These are phyloP conservation scores for Boletus huronensis DNA, from an alignment of 768 basidiomycete genomes.

Conservation along the genomic window DNA sequence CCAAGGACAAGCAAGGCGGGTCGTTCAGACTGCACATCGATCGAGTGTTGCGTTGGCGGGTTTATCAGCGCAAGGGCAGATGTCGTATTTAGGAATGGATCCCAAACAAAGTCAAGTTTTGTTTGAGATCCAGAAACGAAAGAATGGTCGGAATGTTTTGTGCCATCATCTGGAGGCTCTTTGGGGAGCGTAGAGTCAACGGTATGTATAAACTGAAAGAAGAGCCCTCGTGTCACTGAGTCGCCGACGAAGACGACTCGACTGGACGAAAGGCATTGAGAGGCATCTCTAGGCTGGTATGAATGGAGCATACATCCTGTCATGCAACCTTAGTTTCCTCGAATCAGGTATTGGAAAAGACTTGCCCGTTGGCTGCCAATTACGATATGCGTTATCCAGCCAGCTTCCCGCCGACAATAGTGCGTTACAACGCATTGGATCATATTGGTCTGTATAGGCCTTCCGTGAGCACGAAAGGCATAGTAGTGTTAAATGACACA, in stretches of 20 bases:
- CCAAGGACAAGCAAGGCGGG: constrained; percentile 78
- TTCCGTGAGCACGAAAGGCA: constrained; percentile 3
- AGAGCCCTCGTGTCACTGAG: constrained; percentile 75
- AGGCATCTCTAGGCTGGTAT: constrained; percentile 54
- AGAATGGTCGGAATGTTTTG: constrained; percentile 67
- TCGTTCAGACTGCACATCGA: constrained; percentile 19
- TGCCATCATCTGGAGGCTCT: constrained; percentile 48
- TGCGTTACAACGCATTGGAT: constrained; percentile 70
- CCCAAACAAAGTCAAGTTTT: constrained; percentile 69
- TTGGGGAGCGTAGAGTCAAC: constrained; percentile 57
- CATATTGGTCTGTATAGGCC: constrained; percentile 53
- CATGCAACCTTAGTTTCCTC: constrained; percentile 8
- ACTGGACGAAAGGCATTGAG: constrained; percentile 53
- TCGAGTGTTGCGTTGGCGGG: constrained; percentile 1
- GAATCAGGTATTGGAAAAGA: constrained; percentile 23
- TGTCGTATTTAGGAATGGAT: constrained; percentile 80
- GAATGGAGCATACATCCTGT: constrained; percentile 77
- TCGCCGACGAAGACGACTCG: constrained; percentile 80
- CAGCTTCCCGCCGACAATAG: constrained; percentile 72
- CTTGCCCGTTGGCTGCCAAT: constrained; percentile 85
- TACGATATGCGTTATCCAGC: constrained; percentile 61
- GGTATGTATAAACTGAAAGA: constrained; percentile 65
- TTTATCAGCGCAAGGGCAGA: constrained; percentile 46
- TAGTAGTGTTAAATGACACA: constrained; percentile 24
- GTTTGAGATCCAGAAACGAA: constrained; percentile 45